Conservation (phyloP, 2,329 filamentous ascomycete genomes). For the Nemania diffusa region DNA sequence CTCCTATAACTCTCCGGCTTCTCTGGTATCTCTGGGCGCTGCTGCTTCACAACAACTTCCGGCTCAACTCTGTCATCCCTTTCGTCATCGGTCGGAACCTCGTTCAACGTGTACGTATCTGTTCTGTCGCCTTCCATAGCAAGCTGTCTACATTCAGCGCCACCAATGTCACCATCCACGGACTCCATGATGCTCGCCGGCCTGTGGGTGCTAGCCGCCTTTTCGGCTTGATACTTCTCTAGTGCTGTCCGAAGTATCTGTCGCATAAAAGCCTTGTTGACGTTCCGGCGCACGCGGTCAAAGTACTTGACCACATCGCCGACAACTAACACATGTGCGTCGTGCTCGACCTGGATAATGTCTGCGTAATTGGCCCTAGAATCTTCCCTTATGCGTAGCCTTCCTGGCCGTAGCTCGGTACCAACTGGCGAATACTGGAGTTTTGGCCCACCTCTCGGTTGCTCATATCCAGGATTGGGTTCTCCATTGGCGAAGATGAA, state of each 20-base stretch:
- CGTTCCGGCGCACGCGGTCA: conserved; percentile 51
- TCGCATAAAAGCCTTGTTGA: conserved; percentile 53
- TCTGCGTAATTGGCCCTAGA: conserved; percentile 53
- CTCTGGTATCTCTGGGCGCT: conserved; percentile 25
- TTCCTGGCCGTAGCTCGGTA: conserved; percentile 49
- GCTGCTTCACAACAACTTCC: conserved; percentile 12
- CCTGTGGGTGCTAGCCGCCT: conserved; percentile 26
- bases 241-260: conserved; percentile 50
- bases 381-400: conserved; percentile 51
- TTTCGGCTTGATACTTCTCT: conserved; percentile 49
- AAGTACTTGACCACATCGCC: conserved; percentile 53
- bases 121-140: conserved; percentile 20
- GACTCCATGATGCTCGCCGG: conserved; percentile 35
- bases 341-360: conserved; percentile 51
- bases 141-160: conserved; percentile 30
- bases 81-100: conserved; percentile 35
- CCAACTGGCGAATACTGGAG: conserved; percentile 51
- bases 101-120: conserved; percentile 36
- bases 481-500: conserved; percentile 51
- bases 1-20: conserved; percentile 26
- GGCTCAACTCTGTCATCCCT: conserved; percentile 11
- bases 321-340: conserved; percentile 51
- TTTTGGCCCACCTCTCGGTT: conserved; percentile 43
- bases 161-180: conserved; percentile 34
- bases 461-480: conserved; percentile 46